These are phyloP conservation scores for Ogataea sp. DNA, from an alignment of 805 yeast genomes.

Conservation along the genomic window DNA sequence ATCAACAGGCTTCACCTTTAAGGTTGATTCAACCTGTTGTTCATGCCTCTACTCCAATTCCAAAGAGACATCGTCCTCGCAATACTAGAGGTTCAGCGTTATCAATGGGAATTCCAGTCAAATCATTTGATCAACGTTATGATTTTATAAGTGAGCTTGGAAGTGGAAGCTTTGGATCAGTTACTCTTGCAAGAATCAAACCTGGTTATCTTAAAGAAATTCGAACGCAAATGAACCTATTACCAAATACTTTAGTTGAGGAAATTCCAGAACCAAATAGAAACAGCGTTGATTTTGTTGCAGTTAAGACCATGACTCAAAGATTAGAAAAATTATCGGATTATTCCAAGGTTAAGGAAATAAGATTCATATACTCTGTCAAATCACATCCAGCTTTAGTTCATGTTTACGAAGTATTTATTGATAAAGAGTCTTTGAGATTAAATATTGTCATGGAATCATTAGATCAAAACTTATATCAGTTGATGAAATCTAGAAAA, in stretches of 20 bases:
- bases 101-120: too few relatives aligned
- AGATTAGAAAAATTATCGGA: slow-evolving; percentile 44
- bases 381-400: slow-evolving; percentile 68
- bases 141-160: slow-evolving; percentile 42
- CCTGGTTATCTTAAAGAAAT: slow-evolving; percentile 7
- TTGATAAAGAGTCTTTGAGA: slow-evolving; percentile 51
- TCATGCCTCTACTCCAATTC: too few relatives aligned
- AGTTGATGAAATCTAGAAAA: slow-evolving; percentile 60
- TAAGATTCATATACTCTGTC: slow-evolving; percentile 56
- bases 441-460: slow-evolving; percentile 85
- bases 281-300: slow-evolving; percentile 38
- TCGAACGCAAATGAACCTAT: slow-evolving; percentile 12
- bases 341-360: slow-evolving; percentile 54
- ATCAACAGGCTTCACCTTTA: too few relatives aligned
- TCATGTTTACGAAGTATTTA: slow-evolving; percentile 69
- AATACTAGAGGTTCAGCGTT: too few relatives aligned
- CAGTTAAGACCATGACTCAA: slow-evolving; percentile 73
- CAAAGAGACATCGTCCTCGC: too few relatives aligned
- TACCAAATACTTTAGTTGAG: slow-evolving; percentile 45
- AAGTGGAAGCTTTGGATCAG: slow-evolving; percentile 71
- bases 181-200: slow-evolving; percentile 50
- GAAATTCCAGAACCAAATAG: slow-evolving; percentile 18
- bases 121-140: slow-evolving; percentile 29
- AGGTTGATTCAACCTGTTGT: too few relatives aligned
- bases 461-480: slow-evolving; percentile 75